phyloP scores from a whole-genome alignment of 208 protist species.

The Sergeia podlipaevii region DNA sequence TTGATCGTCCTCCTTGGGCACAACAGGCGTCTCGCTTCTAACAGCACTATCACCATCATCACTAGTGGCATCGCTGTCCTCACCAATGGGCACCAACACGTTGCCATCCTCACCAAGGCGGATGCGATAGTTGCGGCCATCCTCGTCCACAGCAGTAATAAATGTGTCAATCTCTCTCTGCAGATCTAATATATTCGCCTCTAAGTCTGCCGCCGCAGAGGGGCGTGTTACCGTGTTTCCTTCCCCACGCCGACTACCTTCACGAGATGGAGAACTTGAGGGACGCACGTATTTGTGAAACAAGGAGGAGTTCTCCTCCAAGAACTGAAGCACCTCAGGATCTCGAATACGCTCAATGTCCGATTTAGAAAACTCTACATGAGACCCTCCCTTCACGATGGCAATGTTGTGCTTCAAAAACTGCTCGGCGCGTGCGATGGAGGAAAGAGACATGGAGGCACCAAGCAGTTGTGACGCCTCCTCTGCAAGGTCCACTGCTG shows the following conservation, averaged over 20 bases:
- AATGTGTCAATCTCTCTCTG: constrained; percentile 67
- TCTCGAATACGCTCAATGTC: constrained; percentile 61
- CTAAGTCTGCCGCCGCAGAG: constrained; percentile 15
- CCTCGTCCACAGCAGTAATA: constrained; percentile 81
- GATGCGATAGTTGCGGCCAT: constrained; percentile 69
- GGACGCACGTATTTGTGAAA: too few species aligned
- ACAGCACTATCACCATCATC: constrained; percentile 7
- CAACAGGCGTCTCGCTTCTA: too few species aligned
- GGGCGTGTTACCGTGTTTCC: not conserved
- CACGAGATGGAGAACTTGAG: not conserved
- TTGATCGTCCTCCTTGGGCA: too few species aligned
- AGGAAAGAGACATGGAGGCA: constrained; percentile 27
- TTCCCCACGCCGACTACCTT: not conserved
- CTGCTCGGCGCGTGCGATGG: constrained; percentile 46
- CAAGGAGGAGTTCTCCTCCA: constrained; percentile 42
- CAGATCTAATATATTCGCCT: constrained; percentile 37
- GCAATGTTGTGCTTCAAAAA: constrained; percentile 38
- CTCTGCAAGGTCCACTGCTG: not conserved
- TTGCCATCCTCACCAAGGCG: constrained; percentile 34
- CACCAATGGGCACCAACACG: constrained; percentile 50
- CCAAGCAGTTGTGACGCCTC: not conserved
- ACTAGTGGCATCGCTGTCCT: constrained; percentile 9
- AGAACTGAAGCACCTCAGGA: constrained; percentile 46
- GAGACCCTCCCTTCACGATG: constrained; percentile 37
- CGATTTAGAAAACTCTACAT: constrained; percentile 41